Evolutionary conservation across 352 stramenopile genomes (phyloP), one percentile per base, ranked within the genome.

Genomic region (Phytopythium mirpurense): DNA sequence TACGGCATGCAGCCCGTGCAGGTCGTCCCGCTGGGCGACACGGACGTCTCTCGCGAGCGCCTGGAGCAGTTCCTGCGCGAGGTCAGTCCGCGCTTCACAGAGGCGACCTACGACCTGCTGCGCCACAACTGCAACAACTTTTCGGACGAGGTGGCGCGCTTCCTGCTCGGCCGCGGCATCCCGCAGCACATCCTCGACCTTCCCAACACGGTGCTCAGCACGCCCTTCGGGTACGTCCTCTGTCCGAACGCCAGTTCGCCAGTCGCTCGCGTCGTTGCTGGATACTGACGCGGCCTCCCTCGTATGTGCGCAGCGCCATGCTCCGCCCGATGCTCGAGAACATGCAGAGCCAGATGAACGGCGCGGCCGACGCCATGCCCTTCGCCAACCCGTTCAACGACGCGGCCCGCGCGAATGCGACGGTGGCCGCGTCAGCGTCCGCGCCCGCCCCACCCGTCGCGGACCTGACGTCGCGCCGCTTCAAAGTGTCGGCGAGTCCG

Each of bases 121-220:
- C 64, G 74, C 47, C 73, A 97, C 59, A 99, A 99, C 68, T 98
- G 96, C 81, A 99, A 99, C 76, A 98, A 98, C 65, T 99, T 98
- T 62, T 91, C 78, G 11, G 73, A 98, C 65, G 88, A 96, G 51
- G 76, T 95, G 16, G 74, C 90, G 37, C 81, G 70, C 41, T 96
- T 98, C 54, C 63, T 95, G 16, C 67, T 98, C 12, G 73, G 78
- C 6, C 67, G 60, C 11, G 82, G 90, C 35, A 97, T 99, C 48
- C 95, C 95, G 16, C 68, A 83, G 44, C 83, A 87, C 72, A 97
- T 98, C 58, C 53, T 97, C 26, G 77, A 96, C 36, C 67, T 97
- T 14, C 93, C 93, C 1, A 75, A 89, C 36, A 77, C 90, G 64
- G 90, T 93, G 35, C 69, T 98, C 1, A 86, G 83, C 7, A 93